Percentiles rank a stretch among this genome's conserved stretches.
Conservation (phyloP, 1,284 basidiomycete species). For the Phellinidium pouzarii region DNA sequence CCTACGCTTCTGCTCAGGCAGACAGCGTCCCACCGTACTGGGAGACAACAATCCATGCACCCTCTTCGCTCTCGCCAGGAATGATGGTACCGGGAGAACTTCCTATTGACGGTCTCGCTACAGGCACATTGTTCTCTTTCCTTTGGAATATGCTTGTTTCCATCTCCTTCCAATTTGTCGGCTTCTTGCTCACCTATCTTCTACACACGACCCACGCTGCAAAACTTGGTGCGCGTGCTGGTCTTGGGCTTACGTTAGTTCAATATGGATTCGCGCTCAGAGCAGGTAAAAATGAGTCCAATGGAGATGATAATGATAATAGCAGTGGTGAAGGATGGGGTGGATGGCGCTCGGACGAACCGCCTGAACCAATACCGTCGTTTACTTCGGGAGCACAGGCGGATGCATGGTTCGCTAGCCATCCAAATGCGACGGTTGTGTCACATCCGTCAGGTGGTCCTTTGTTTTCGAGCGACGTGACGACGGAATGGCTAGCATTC, state of each 20-base stretch:
- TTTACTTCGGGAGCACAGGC: conserved; percentile 43
- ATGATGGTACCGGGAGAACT: conserved; percentile 47
- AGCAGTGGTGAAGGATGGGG: conserved; percentile 21
- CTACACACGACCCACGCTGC: conserved; percentile 94
- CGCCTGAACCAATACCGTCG: conserved; percentile 27
- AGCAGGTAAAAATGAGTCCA: conserved; percentile 29
- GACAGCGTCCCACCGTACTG: conserved; percentile 97
- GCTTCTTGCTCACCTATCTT: conserved; percentile 91
- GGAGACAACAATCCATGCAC: conserved; percentile 92
- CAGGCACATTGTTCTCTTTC: conserved; percentile 81
- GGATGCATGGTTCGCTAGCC: conserved; percentile 36
- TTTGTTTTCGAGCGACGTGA: conserved; percentile 37
- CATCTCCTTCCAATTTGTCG: conserved; percentile 95
- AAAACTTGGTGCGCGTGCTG: conserved; percentile 89
- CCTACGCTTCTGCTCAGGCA: conserved; percentile 86
- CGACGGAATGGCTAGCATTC: conserved; percentile 87
- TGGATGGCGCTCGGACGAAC: conserved; percentile 21
- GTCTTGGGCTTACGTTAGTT: conserved; percentile 91
- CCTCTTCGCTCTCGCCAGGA: conserved; percentile 39
- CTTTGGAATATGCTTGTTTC: conserved; percentile 92
- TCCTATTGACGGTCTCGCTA: conserved; percentile 70
- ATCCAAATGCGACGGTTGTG: conserved; percentile 27
- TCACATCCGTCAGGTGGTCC: conserved; percentile 11
- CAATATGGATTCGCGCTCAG: conserved; percentile 91
- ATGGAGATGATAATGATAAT: conserved; percentile 26